Evolutionary conservation across 768 basidiomycete genomes (phyloP).

Genomic region (Tulasnella sp.): DNA sequence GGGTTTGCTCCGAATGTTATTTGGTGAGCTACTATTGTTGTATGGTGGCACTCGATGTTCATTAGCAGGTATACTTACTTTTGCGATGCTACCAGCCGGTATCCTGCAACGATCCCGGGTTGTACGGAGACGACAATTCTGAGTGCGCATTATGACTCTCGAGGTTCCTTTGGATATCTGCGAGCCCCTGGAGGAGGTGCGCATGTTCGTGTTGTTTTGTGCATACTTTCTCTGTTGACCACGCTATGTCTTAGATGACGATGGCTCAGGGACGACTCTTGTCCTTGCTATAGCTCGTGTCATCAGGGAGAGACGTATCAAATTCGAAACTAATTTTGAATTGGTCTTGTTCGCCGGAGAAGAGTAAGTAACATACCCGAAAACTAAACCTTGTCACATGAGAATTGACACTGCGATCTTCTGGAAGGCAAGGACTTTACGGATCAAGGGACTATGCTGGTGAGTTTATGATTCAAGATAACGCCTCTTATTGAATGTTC

Average conservation of each 20-base stretch:
- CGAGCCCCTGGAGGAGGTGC: slow-evolving; percentile 33
- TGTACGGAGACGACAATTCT: slow-evolving; percentile 60
- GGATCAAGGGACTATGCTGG: slow-evolving; percentile 74
- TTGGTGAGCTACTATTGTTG: slow-evolving; percentile 41
- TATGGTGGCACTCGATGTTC: too few species aligned
- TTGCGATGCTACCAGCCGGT: too few species aligned
- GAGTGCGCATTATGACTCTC: slow-evolving; percentile 83
- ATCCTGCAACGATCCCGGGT: slow-evolving; percentile 37
- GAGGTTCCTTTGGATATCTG: slow-evolving; percentile 68
- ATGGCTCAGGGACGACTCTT: slow-evolving; percentile 54
- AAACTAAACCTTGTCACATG: too few species aligned
- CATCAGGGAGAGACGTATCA: slow-evolving; percentile 53
- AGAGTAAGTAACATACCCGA: slow-evolving; percentile 32
- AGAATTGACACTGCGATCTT: too few species aligned
- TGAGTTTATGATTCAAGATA: slow-evolving; percentile 30
- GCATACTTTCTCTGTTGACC: too few species aligned
- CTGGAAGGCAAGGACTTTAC: slow-evolving; percentile 50
- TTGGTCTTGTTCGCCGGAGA: slow-evolving; percentile 82
- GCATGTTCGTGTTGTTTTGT: neutral
- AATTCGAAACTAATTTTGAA: slow-evolving; percentile 67
- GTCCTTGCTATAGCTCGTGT: slow-evolving; percentile 72
- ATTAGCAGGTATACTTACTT: too few species aligned
- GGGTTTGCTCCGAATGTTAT: slow-evolving; percentile 84
- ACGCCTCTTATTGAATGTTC: neutral
- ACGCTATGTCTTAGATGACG: slow-evolving; percentile 36